These are phyloP conservation scores for Cercospora citrullina DNA, from an alignment of 2,329 filamentous ascomycete genomes.

Conservation along the genomic window DNA sequence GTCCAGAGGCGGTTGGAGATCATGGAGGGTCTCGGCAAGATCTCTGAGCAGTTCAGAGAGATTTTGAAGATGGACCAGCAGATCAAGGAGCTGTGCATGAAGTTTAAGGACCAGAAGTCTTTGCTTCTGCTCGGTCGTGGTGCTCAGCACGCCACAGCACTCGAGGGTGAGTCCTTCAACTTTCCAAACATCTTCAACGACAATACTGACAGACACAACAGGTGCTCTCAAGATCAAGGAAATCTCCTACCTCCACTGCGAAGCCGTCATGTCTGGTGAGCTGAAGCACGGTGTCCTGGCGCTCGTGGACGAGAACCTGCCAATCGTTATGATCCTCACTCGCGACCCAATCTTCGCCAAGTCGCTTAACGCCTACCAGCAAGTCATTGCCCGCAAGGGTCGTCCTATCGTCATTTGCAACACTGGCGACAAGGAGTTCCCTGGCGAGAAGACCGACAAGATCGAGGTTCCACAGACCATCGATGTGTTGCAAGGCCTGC, in stretches of 20 bases:
- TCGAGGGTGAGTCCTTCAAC: constrained; percentile 64
- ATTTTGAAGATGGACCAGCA: constrained; percentile 87
- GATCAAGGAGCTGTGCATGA: constrained; percentile 91
- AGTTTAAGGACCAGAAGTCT: constrained; percentile 97
- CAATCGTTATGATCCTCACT: constrained; percentile 99
- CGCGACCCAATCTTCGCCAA: constrained; percentile 96
- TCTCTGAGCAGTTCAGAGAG: constrained; percentile 88
- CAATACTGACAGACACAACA: constrained; percentile 29
- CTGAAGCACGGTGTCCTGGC: constrained; percentile 98
- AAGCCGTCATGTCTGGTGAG: constrained; percentile 99
- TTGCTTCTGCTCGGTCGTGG: constrained; percentile 90
- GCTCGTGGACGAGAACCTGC: constrained; percentile 95
- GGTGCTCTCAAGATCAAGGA: constrained; percentile 99
- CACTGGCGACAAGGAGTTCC: constrained; percentile 83
- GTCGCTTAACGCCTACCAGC: constrained; percentile 99
- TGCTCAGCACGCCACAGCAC: constrained; percentile 92
- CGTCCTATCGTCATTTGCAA: constrained; percentile 99
- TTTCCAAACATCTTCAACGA: background rate
- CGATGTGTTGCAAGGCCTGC: constrained; percentile 90
- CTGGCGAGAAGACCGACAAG: constrained; percentile 83
- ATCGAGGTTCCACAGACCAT: constrained; percentile 97
- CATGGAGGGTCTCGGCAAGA: constrained; percentile 84
- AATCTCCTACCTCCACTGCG: constrained; percentile 98
- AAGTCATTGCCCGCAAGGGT: constrained; percentile 93
- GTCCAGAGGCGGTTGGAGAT: constrained; percentile 88